Conservation (phyloP, 1,284 basidiomycete species). For the Porphyrellus sp. region DNA sequence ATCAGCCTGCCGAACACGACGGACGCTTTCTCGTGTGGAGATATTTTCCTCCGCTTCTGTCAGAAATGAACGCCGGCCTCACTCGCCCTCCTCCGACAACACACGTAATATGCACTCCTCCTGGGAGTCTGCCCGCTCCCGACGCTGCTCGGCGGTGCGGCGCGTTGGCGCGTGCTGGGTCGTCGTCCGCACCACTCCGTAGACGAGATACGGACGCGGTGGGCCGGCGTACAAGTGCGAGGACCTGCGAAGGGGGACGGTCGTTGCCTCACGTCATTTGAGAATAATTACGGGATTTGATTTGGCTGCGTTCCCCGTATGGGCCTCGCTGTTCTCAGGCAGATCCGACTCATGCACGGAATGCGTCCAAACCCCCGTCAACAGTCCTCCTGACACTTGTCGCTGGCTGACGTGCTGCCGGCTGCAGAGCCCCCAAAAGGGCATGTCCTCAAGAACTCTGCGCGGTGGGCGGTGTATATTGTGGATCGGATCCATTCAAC, state of each 20-base stretch:
- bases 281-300: slow-evolving; percentile 14
- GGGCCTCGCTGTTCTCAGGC: slow-evolving; percentile 27
- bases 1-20: slow-evolving; percentile 34
- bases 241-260: slow-evolving; percentile 15
- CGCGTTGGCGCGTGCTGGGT: too few species aligned
- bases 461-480: slow-evolving; percentile 10
- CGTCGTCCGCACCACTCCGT: too few species aligned
- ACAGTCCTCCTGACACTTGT: slow-evolving; percentile 22
- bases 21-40: slow-evolving; percentile 22
- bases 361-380: slow-evolving; percentile 15
- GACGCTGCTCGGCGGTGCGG: neutral
- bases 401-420: slow-evolving; percentile 19
- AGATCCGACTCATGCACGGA: slow-evolving; percentile 28
- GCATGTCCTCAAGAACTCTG: neutral
- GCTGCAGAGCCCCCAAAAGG: slow-evolving; percentile 9
- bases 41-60: slow-evolving; percentile 25
- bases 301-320: slow-evolving; percentile 13
- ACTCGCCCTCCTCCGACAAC: slow-evolving; percentile 3
- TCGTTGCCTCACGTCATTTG: slow-evolving; percentile 22
- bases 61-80: slow-evolving; percentile 17
- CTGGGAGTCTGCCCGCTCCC: slow-evolving; percentile 2
- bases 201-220: too few species aligned
- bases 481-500: slow-evolving; percentile 3
- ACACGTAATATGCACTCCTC: slow-evolving; percentile 28
- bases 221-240: neutral